Evolutionary conservation across 2,329 filamentous ascomycete species (phyloP).

Genomic region (Alternaria alternata): DNA sequence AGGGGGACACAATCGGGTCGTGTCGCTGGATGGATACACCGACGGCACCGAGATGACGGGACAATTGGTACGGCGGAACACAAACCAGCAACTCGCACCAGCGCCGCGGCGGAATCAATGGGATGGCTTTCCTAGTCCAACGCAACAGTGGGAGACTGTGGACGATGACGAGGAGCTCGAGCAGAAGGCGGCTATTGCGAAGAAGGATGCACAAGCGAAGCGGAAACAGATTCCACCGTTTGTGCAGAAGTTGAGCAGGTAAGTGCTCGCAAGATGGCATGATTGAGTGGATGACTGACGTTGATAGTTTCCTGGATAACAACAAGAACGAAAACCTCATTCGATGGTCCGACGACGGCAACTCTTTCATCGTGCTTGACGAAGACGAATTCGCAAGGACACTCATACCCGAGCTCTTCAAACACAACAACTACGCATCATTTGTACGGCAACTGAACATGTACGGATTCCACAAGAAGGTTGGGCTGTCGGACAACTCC

Average conservation of each 20-base stretch:
- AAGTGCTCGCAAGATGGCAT: slow-evolving; percentile 41
- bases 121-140: slow-evolving; percentile 50
- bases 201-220: slow-evolving; percentile 87
- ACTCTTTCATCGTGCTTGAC: slow-evolving; percentile 95
- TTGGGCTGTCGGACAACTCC: slow-evolving; percentile 89
- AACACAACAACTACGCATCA: slow-evolving; percentile 81
- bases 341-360: slow-evolving; percentile 94
- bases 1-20: slow-evolving; percentile 39
- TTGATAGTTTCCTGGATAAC: slow-evolving; percentile 84
- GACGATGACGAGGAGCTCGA: slow-evolving; percentile 79
- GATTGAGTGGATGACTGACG: slow-evolving; percentile 17
- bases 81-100: slow-evolving; percentile 56
- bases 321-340: slow-evolving; percentile 94
- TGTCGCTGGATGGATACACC: slow-evolving; percentile 44
- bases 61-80: slow-evolving; percentile 57
- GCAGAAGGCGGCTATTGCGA: slow-evolving; percentile 79
- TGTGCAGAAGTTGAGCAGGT: slow-evolving; percentile 98
- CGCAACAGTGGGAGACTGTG: slow-evolving; percentile 63
- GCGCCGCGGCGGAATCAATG: slow-evolving; percentile 50
- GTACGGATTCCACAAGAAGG: slow-evolving; percentile 65
- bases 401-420: slow-evolving; percentile 77
- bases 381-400: slow-evolving; percentile 87
- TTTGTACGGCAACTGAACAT: slow-evolving; percentile 75
- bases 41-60: slow-evolving; percentile 43
- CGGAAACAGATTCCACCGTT: slow-evolving; percentile 97